Base-by-base conservation (phyloP, 306 rosid species). In the Prunus persica region DNA sequence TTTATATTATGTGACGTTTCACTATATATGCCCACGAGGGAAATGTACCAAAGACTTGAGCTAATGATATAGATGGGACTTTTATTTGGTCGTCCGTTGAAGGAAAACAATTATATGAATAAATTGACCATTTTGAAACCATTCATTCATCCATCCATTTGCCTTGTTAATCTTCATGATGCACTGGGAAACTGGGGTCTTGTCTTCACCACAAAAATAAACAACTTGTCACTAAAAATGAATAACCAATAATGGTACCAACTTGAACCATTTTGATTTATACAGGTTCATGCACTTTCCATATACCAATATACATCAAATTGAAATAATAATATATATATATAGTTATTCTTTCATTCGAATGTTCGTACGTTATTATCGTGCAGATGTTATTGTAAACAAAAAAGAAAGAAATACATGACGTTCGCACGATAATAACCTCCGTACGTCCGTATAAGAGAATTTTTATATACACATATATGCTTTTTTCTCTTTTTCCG, bases 201-300 rank as follows among this genome's bases (percentile, higher is more conserved):
- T 38, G 34, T 60, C 65, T 60, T 6, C 8, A 25, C 65, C 65
- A 60, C 32, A 2, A 60, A 22, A 22, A 4, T 13, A 12, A 15
- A 12, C 19, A 11, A 5, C 65, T 4, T 60, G 19, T 12, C 63
- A 22, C 15, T 25, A 25, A 60, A 58, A 11, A 58, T 57, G 24
- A 57, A 11, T 22, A 57, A 22, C 28, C 63, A 22, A 57, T 57
- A 57, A 57, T 22, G 13, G 49, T 43, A 68, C 63, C 24, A 15
- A 43, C 22, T 22, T 28, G 45, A 66, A 67, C 52, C 76, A 77
- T 28, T 43, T 38, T 61, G 82, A 77, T 28, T 43, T 38, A 5
- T 78, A 61, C 85, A 77, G 57, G 82, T 82, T 82, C 85, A 77
- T 73, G 82, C 76, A 78, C 63, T 52, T 38, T 14, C 18, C 12